Conservation (phyloP, 1,284 basidiomycete genomes). For the Rugiboletus extremiorientalis region DNA sequence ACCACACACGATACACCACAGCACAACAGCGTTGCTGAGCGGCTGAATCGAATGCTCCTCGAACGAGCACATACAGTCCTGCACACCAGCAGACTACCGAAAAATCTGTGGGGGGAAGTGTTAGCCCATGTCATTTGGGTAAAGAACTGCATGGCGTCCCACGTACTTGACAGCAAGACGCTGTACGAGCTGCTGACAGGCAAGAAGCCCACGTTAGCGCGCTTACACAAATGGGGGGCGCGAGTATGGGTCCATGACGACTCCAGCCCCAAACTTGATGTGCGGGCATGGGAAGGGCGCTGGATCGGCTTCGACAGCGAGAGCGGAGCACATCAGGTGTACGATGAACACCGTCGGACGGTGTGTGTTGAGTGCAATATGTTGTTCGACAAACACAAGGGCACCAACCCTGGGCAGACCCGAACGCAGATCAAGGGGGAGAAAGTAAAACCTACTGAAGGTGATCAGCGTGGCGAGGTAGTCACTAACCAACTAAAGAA, state of each 20-base stretch:
- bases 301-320: background rate
- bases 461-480: background rate
- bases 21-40: background rate
- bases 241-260: background rate
- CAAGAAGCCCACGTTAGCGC: background rate
- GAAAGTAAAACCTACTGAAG: background rate
- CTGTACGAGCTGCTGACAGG: background rate
- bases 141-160: background rate
- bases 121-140: slow-evolving; percentile 1
- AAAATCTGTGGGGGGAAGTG: background rate
- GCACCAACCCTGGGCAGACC: background rate
- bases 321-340: background rate
- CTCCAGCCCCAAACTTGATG: background rate
- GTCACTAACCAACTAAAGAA: background rate
- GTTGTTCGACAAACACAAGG: background rate
- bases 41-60: background rate
- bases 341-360: background rate
- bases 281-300: background rate
- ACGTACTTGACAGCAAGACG: background rate
- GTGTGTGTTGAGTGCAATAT: background rate
- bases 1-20: background rate
- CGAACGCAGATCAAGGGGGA: background rate
- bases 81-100: background rate
- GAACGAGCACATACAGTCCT: background rate
- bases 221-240: background rate